A percentile compares a stretch with the other conserved stretches of the same genome.
Evolutionary conservation across 75 land plant species (phyloP).

Genomic region (Azolla pinnata): DNA sequence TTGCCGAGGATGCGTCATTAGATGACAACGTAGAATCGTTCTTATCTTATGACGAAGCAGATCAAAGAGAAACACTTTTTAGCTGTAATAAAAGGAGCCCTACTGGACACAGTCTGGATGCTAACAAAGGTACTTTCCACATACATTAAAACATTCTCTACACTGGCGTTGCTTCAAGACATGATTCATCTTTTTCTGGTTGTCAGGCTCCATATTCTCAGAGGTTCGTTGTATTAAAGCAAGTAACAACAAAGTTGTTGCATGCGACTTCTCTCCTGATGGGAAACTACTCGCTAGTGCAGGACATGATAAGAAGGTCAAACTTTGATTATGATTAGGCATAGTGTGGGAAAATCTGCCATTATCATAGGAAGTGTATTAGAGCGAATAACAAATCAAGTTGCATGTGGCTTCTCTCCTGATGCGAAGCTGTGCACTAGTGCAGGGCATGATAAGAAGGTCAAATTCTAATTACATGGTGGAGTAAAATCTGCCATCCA

Average conservation of each 20-base stretch:
- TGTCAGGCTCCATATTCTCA: conserved; percentile 48
- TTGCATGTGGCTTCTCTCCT: conserved; percentile 66
- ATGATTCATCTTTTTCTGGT: background rate
- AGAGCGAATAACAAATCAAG: too few relatives aligned
- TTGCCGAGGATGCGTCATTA: conserved; percentile 53
- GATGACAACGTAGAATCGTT: conserved; percentile 77
- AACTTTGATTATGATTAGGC: background rate
- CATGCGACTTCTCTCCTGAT: conserved; percentile 73
- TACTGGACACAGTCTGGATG: conserved; percentile 32
- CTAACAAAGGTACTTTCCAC: conserved; percentile 32
- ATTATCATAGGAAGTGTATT: too few relatives aligned
- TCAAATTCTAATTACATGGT: too few relatives aligned
- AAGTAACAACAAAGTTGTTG: conserved; percentile 47
- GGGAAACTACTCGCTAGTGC: conserved; percentile 71
- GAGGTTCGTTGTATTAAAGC: conserved; percentile 43
- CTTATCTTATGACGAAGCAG: conserved; percentile 61
- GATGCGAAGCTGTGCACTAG: conserved; percentile 67
- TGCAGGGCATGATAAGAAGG: conserved; percentile 87
- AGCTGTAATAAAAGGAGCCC: conserved; percentile 39
- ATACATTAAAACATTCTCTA: background rate
- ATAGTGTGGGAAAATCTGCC: too few relatives aligned
- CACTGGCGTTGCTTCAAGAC: background rate
- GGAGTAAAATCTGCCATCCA: too few relatives aligned
- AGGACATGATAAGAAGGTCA: conserved; percentile 81
- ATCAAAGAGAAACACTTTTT: conserved; percentile 37